Evolutionary conservation across 2,329 filamentous ascomycete species (phyloP), one percentile per base, ranked within the genome.

Genomic region (Fonsecaea monophora): DNA sequence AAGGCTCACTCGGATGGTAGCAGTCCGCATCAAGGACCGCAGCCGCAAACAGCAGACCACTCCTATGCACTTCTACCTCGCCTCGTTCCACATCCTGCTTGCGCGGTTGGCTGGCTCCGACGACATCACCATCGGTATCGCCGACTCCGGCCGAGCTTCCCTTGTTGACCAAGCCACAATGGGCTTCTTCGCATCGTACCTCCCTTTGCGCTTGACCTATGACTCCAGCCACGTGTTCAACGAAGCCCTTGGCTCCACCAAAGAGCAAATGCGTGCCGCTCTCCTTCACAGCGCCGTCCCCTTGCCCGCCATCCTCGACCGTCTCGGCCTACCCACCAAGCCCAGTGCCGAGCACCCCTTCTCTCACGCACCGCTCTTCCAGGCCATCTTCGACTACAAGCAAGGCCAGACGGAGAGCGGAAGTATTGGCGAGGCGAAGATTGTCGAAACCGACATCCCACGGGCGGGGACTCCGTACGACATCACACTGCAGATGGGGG

Each of bases 171-270:
- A 75, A 1, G 62, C 77, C 1, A 83, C 73, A 2, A 71, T 86
- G 1, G 85, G 85, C 1, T 73, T 79, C 50, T 82, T 82, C 48
- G 65, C 86, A 2, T 86, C 87, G 65, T 71, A 86, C 0, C 73
- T 87, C 0, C 78, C 85, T 1, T 55, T 86, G 0, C 75, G 77
- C 0, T 80, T 85, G 64, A 37, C 71, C 1, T 53, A 68, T 30
- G n/a, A 70, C 34, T 15, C 57, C 30, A 38, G 54, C 35, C 67
- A 77, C 10, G 71, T 72, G 0, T 81, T 82, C 63, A 69, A 64
- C 0, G 74, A 79, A 4, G 68, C 71, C 1, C 40, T 54, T 34
- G 4, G 30, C n/a, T 21, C 34, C 38, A 59, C 34, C 7, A 40
- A 38, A 13, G 34, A 38, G n/a, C 34, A 59, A 25, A 45, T 59